Evolutionary conservation across 2,329 filamentous ascomycete species (phyloP).

Genomic region (Talaromyces atroroseus): DNA sequence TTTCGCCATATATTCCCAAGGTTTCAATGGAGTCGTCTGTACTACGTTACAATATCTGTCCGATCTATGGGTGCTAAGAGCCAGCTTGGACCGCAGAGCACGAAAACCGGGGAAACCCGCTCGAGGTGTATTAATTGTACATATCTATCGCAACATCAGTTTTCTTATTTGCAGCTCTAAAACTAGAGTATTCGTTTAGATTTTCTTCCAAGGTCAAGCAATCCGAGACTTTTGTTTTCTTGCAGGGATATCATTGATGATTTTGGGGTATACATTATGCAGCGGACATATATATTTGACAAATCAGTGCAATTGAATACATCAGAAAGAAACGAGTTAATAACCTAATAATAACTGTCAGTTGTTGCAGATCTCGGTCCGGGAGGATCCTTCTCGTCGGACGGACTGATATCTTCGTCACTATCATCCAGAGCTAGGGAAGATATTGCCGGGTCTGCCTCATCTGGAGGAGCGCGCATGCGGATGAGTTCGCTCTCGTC

Average conservation of each 20-base stretch:
- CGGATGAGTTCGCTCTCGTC: slow-evolving; percentile 57
- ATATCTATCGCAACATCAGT: slow-evolving; percentile 13
- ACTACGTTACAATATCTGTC: too few species aligned
- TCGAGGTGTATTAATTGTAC: slow-evolving; percentile 10
- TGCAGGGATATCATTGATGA: not conserved
- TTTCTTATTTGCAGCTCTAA: not conserved
- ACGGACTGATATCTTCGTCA: slow-evolving; percentile 27
- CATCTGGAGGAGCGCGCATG: slow-evolving; percentile 54
- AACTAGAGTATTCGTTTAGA: not conserved
- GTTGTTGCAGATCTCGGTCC: slow-evolving; percentile 22
- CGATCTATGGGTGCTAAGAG: too few species aligned
- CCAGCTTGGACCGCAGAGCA: too few species aligned
- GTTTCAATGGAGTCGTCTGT: not conserved
- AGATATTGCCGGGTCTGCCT: slow-evolving; percentile 33
- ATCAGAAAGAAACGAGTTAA: too few species aligned
- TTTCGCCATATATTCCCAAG: not conserved
- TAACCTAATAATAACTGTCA: slow-evolving; percentile 31
- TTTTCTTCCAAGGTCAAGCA: not conserved
- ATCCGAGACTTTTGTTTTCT: not conserved
- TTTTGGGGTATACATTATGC: too few species aligned
- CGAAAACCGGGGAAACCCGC: not conserved
- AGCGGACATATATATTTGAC: not conserved
- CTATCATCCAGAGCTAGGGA: slow-evolving; percentile 24
- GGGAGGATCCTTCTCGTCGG: slow-evolving; percentile 19
- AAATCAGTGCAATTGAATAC: not conserved